These are phyloP conservation scores for Calcarisporium arbuscula DNA, from an alignment of 2,329 filamentous ascomycete genomes.

Conservation along the genomic window DNA sequence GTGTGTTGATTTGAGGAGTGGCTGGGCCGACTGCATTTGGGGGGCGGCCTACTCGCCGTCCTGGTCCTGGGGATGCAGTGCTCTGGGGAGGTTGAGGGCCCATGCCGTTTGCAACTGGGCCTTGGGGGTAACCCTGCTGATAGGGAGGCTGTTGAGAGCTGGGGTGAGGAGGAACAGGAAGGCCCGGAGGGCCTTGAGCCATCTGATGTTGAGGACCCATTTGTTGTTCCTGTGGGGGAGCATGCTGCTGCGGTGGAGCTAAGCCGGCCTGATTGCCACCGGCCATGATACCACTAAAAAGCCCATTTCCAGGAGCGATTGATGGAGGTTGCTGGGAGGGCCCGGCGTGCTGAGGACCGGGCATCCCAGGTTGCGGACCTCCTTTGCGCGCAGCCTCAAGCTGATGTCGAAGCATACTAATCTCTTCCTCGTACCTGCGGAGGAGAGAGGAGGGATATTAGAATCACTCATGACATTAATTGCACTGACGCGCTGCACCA, in stretches of 20 bases:
- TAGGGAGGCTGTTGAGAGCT: slow-evolving; percentile 65
- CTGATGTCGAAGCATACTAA: slow-evolving; percentile 78
- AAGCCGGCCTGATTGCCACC: slow-evolving; percentile 78
- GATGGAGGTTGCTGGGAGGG: slow-evolving; percentile 82
- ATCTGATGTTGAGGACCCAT: slow-evolving; percentile 46
- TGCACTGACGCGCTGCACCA: slow-evolving; percentile 14
- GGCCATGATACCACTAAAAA: slow-evolving; percentile 95
- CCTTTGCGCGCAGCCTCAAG: slow-evolving; percentile 68
- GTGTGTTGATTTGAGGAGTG: slow-evolving; percentile 86
- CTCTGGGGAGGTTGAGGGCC: slow-evolving; percentile 75
- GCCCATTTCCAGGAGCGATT: slow-evolving; percentile 82
- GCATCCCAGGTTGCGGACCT: slow-evolving; percentile 51
- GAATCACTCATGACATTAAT: neutral
- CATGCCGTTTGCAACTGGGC: slow-evolving; percentile 61
- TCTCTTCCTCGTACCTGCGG: slow-evolving; percentile 85
- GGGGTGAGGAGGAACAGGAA: slow-evolving; percentile 51
- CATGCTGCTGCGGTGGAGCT: slow-evolving; percentile 65
- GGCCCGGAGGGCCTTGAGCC: slow-evolving; percentile 68
- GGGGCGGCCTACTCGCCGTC: slow-evolving; percentile 64
- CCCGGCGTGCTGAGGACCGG: slow-evolving; percentile 67
- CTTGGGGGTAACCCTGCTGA: slow-evolving; percentile 61
- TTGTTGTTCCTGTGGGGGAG: slow-evolving; percentile 66
- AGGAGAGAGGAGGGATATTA: neutral
- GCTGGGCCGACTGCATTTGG: slow-evolving; percentile 61
- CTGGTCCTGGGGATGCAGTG: slow-evolving; percentile 80